Conservation (phyloP, 345 rosid species). For the Linum lewisii region DNA sequence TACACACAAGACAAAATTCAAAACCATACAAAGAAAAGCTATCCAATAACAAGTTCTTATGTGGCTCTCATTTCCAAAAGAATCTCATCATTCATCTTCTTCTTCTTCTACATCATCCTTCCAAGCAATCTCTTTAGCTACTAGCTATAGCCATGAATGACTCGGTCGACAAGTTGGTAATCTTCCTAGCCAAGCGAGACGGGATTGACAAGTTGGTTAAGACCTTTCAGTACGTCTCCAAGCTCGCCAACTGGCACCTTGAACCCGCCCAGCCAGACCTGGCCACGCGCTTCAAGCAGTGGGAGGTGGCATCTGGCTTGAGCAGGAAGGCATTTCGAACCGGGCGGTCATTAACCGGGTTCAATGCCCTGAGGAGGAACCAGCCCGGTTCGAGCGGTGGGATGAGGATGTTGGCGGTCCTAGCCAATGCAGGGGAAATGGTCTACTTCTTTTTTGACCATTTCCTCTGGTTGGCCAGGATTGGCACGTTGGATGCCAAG, state of each 20-base stretch:
- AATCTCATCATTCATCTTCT: too few species aligned
- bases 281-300: constrained; percentile 61
- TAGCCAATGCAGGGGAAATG: constrained; percentile 93
- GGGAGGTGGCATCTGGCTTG: constrained; percentile 94
- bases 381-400: constrained; percentile 44
- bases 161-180: constrained; percentile 77
- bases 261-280: constrained; percentile 44
- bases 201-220: constrained; percentile 98
- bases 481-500: constrained; percentile 60
- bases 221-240: constrained; percentile 92
- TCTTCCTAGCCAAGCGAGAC: constrained; percentile 87
- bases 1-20: too few species aligned
- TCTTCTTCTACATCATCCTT: too few species aligned
- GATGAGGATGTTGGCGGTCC: constrained; percentile 41
- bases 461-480: constrained; percentile 85
- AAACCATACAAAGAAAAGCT: too few species aligned
- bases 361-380: constrained; percentile 64
- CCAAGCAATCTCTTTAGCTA: too few species aligned
- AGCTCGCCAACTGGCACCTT: constrained; percentile 71
- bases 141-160: constrained; percentile 33
- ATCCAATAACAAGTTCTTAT: too few species aligned
- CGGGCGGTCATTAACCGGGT: constrained; percentile 87
- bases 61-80: too few species aligned
- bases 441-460: constrained; percentile 94
- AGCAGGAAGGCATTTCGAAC: constrained; percentile 90